A percentile compares a stretch with the other conserved stretches of the same genome.
These are phyloP conservation scores for Malassezia brasiliensis DNA, from an alignment of 1,284 basidiomycete genomes.

Conservation along the genomic window DNA sequence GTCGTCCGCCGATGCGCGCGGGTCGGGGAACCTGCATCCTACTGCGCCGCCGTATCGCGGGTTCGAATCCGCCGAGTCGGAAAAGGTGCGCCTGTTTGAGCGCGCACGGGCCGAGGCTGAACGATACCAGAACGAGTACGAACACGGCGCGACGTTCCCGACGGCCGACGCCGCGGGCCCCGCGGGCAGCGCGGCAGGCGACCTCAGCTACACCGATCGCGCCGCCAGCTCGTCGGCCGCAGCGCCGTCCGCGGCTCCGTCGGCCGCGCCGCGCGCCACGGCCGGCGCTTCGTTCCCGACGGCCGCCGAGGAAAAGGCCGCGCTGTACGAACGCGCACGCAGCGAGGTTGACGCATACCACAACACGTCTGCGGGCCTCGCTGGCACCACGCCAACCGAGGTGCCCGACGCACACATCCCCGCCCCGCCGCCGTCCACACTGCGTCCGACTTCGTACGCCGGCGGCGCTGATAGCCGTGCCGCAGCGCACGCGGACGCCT, in stretches of 20 bases:
- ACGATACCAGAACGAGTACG: constrained; percentile 30
- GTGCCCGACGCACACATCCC: background rate
- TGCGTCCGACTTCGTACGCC: background rate
- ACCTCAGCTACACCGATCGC: too few relatives aligned
- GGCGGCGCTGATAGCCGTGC: background rate
- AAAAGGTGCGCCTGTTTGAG: constrained; percentile 40
- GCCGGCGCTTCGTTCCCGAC: background rate
- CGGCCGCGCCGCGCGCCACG: background rate
- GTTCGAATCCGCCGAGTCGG: constrained; percentile 25
- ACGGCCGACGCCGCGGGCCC: background rate
- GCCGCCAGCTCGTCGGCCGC: too few relatives aligned
- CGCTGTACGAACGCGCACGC: constrained; percentile 32
- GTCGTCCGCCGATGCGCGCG: too few relatives aligned
- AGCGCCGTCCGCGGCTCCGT: too few relatives aligned
- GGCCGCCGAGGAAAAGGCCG: constrained; percentile 31
- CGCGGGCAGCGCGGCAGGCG: too few relatives aligned
- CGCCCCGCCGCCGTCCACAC: background rate
- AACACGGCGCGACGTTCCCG: constrained; percentile 23
- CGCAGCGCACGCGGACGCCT: background rate
- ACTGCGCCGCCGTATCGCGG: too few relatives aligned
- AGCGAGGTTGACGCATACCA: constrained; percentile 28
- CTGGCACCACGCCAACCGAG: background rate
- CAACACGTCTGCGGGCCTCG: too few relatives aligned
- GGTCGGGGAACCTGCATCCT: too few relatives aligned
- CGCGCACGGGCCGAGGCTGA: constrained; percentile 40